A percentile compares a stretch with the other conserved stretches of the same genome.
Conservation (phyloP, 305 asterid species). For the Fraxinus baroniana region DNA sequence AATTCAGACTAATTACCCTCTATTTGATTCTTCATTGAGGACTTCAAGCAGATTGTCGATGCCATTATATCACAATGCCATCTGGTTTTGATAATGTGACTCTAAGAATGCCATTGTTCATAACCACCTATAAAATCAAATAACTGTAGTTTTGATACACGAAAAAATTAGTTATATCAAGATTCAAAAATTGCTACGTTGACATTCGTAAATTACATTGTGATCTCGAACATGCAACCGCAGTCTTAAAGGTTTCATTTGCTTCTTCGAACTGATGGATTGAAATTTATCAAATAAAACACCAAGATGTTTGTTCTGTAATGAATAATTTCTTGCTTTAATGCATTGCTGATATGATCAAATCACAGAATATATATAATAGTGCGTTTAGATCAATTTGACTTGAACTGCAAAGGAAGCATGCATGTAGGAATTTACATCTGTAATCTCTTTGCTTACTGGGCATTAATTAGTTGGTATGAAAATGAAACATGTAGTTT, state of each 20-base stretch:
- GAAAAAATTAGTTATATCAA: background rate
- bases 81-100: constrained; percentile 52
- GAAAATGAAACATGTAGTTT: background rate
- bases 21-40: constrained; percentile 39
- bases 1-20: constrained; percentile 36
- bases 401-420: constrained; percentile 33
- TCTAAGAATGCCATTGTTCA: constrained; percentile 50
- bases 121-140: constrained; percentile 38
- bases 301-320: background rate
- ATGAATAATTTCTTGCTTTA: background rate
- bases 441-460: background rate
- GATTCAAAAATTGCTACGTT: background rate
- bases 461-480: background rate
- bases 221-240: constrained; percentile 36
- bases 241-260: constrained; percentile 26
- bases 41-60: constrained; percentile 50
- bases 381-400: background rate
- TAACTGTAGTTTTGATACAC: background rate
- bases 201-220: constrained; percentile 27
- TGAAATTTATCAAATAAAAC: background rate
- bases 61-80: constrained; percentile 47
- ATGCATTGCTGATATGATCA: constrained; percentile 7
- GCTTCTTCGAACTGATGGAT: background rate
- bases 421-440: background rate
- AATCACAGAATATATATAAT: background rate